phyloP scores from a whole-genome alignment of 208 protist species.

The Trypanosoma platydactyli region DNA sequence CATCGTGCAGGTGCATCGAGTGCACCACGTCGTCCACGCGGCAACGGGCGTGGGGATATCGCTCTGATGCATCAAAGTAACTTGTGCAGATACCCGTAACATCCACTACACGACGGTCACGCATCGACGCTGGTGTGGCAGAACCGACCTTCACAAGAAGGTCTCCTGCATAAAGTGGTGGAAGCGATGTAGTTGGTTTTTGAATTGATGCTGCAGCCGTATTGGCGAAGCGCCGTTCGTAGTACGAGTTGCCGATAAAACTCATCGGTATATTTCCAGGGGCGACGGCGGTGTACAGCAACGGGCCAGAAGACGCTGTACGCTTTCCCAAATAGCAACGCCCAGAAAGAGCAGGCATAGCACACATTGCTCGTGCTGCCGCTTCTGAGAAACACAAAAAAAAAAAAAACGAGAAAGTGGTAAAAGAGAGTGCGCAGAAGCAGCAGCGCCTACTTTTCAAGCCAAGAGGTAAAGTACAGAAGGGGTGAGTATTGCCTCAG shows the following conservation, averaged over 20 bases:
- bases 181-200: background rate
- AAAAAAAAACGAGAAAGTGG: slow-evolving; percentile 24
- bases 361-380: background rate
- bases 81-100: slow-evolving; percentile 73
- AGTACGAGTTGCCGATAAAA: slow-evolving; percentile 75
- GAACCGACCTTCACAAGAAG: slow-evolving; percentile 41
- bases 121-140: slow-evolving; percentile 39
- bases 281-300: slow-evolving; percentile 12
- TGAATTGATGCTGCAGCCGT: background rate
- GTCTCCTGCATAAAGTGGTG: slow-evolving; percentile 15
- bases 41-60: slow-evolving; percentile 26
- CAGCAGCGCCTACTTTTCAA: too few species aligned
- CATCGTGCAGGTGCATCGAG: slow-evolving; percentile 86
- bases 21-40: slow-evolving; percentile 55
- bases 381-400: background rate
- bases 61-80: slow-evolving; percentile 53
- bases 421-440: background rate
- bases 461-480: background rate
- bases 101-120: slow-evolving; percentile 57
- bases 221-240: slow-evolving; percentile 52
- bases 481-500: too few species aligned
- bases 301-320: background rate
- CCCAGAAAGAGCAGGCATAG: slow-evolving; percentile 10
- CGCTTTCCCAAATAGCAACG: slow-evolving; percentile 28
- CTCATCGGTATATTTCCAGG: slow-evolving; percentile 31